Evolutionary conservation across 164 flowering plant genomes (phyloP).

Genomic region (Vitis cinerea): DNA sequence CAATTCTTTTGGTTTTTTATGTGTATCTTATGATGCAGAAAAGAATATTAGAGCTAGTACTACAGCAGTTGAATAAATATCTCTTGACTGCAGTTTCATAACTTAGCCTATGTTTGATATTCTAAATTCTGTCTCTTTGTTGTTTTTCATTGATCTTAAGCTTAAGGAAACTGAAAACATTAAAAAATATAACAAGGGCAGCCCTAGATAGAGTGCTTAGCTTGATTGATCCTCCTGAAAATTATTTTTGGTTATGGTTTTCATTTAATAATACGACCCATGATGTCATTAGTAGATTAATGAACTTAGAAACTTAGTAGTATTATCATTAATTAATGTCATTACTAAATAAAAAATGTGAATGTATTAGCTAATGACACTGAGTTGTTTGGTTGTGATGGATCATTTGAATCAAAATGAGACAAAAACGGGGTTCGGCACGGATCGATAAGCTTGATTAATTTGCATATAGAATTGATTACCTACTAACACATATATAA

Average conservation of each 20-base stretch:
- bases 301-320: neutral
- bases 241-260: neutral
- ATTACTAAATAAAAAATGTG: neutral
- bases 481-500: neutral
- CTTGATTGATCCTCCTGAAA: neutral
- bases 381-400: slow-evolving; percentile 16
- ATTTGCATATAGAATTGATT: too few species aligned
- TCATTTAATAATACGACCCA: too few species aligned
- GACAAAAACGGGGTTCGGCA: slow-evolving; percentile 17
- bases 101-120: slow-evolving; percentile 18
- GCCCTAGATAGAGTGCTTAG: neutral
- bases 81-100: slow-evolving; percentile 17
- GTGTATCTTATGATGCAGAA: neutral
- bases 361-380: neutral
- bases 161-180: too few species aligned
- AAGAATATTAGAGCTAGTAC: neutral
- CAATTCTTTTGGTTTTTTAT: slow-evolving; percentile 6
- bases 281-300: neutral
- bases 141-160: neutral
- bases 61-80: too few species aligned
- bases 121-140: slow-evolving; percentile 28
- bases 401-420: slow-evolving; percentile 13
- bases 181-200: neutral
- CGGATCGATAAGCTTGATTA: neutral
- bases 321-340: neutral